Base-by-base conservation (phyloP, 148 eudicot genomes). In the Silene uniflora region DNA sequence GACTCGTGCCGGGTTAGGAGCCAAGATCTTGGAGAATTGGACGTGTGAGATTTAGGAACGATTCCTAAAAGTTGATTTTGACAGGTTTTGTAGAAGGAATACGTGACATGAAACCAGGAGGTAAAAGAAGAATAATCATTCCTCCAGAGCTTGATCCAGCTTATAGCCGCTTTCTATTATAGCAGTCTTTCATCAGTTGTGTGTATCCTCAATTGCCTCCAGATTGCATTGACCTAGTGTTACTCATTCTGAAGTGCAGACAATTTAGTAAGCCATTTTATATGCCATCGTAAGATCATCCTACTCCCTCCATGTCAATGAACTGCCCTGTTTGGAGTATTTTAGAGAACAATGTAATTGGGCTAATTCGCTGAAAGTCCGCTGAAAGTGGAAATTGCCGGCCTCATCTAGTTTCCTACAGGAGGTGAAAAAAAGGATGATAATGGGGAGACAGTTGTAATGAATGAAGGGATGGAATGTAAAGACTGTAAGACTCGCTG, bases 11-110 rank as follows among this genome's bases (percentile, higher is more conserved):
- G 87, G 98, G 98, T 91, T 61, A 72, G 85, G 56, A 39, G 22
- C 14, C 17, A 47, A 27, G 25, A 7, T 42, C 16, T 32, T 27
- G 39, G n/a, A 19, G 11, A 39, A 12, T 55, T 24, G 19, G 66
- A 42, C 24, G 17, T 14, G n/a, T 23, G 65, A 70, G 47, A 29
- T 25, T 54, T 6, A n/a, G 69, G 21, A 66, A 39, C 23, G 60
- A 32, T 66, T 73, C 73, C 79, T 80, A 69, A 80, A 61, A 52
- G 60, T 67, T 74, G 59, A 72, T 62, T 52, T 69, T 39, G 61
- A 73, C 87, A 94, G 98, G 98, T 12, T 94, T 94, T 72, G 98
- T 91, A 83, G 91, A 94, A 84, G 98, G 98, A 75, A 83, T 94
- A 44, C 76, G 78, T 72, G 97, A 94, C 92, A 94, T 94, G 98